These are phyloP conservation scores for Eucalyptus tenuipes DNA, from an alignment of 345 rosid genomes.

Conservation along the genomic window DNA sequence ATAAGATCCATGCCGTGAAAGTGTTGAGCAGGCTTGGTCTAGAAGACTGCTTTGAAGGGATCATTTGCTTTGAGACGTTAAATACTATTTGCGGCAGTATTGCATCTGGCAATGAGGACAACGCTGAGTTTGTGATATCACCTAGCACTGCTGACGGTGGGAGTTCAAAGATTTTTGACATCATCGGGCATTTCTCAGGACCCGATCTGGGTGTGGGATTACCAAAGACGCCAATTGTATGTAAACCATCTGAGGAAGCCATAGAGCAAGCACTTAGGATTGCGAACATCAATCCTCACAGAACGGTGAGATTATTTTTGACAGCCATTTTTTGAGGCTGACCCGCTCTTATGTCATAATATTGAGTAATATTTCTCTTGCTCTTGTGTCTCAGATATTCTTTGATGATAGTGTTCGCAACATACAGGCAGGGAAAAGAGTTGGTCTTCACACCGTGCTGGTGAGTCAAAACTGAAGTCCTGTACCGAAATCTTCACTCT, in stretches of 20 bases:
- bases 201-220: conserved; percentile 5
- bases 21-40: conserved; percentile 43
- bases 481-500: not conserved
- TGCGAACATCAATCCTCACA: conserved; percentile 58
- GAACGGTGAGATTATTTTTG: conserved; percentile 33
- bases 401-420: conserved; percentile 81
- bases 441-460: conserved; percentile 71
- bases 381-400: conserved; percentile 39
- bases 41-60: conserved; percentile 51
- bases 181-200: conserved; percentile 4
- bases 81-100: conserved; percentile 17
- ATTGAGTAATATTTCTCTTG: not conserved
- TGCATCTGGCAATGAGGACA: conserved; percentile 14
- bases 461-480: conserved; percentile 17
- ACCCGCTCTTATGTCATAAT: not conserved
- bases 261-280: conserved; percentile 48
- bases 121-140: conserved; percentile 2
- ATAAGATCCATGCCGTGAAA: conserved; percentile 33
- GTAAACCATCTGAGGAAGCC: conserved; percentile 68
- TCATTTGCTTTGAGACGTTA: conserved; percentile 48
- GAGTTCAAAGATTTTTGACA: conserved; percentile 10
- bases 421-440: conserved; percentile 49
- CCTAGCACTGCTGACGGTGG: not conserved
- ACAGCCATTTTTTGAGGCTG: not conserved
- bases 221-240: conserved; percentile 50